Evolutionary conservation across 179 eudicot species (phyloP).

Genomic region (Silene coronaria): DNA sequence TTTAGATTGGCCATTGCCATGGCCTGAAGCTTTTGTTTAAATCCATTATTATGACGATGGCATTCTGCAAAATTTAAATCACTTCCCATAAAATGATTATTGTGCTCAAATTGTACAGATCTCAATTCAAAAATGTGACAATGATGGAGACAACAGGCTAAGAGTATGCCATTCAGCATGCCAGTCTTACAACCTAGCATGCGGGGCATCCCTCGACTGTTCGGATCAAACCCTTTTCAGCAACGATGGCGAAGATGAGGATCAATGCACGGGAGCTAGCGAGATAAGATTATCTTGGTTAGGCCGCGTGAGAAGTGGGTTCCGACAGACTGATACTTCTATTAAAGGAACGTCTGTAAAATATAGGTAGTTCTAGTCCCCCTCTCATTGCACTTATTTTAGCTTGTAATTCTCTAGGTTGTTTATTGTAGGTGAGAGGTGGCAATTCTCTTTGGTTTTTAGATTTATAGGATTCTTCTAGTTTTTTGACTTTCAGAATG

Average conservation of each 20-base stretch:
- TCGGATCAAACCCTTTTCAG: constrained; percentile 94
- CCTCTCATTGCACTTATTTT: constrained; percentile 1
- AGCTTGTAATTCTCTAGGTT: constrained; percentile 33
- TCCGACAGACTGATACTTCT: constrained; percentile 26
- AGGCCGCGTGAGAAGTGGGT: constrained; percentile 29
- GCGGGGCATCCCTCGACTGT: constrained; percentile 92
- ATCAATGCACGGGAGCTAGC: constrained; percentile 74
- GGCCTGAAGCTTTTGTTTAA: no score
- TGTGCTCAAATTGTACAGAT: constrained; percentile 42
- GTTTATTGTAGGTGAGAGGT: constrained; percentile 34
- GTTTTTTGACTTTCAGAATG: constrained; percentile 26
- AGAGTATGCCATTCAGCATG: constrained; percentile 94
- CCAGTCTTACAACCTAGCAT: constrained; percentile 81
- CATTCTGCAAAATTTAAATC: background rate
- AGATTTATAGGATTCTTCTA: constrained; percentile 25
- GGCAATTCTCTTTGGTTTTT: constrained; percentile 14
- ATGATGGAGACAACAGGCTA: constrained; percentile 86
- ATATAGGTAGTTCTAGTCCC: constrained; percentile 36
- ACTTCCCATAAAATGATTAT: background rate
- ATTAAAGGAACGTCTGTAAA: constrained; percentile 38
- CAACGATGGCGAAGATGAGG: constrained; percentile 56
- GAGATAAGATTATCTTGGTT: constrained; percentile 68
- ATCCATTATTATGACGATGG: no score
- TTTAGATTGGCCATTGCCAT: no score
- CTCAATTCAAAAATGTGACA: constrained; percentile 89